Percentiles rank a stretch among this genome's conserved stretches.
Evolutionary conservation across 768 basidiomycete genomes (phyloP).

Genomic region (Pleurotus platypus): DNA sequence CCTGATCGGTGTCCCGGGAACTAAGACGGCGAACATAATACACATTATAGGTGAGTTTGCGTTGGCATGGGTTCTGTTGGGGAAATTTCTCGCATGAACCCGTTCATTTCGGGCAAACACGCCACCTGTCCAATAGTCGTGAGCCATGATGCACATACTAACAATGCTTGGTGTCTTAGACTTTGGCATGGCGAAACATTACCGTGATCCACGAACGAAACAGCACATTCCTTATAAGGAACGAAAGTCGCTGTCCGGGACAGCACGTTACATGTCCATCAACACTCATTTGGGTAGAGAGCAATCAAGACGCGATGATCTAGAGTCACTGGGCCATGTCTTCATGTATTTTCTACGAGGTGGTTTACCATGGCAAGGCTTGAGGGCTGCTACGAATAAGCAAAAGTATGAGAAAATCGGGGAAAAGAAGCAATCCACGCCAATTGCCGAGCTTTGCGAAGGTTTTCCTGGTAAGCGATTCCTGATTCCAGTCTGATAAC

Average conservation of each 20-base stretch:
- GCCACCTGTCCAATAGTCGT: neutral
- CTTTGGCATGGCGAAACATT: constrained; percentile 99
- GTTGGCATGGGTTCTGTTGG: too few species aligned
- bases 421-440: constrained; percentile 95
- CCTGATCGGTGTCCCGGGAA: constrained; percentile 89
- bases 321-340: constrained; percentile 96
- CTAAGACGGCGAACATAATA: constrained; percentile 84
- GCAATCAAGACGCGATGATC: constrained; percentile 90
- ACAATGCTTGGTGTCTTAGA: constrained; percentile 41
- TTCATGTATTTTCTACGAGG: constrained; percentile 99
- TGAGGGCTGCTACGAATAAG: constrained; percentile 98
- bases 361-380: constrained; percentile 96
- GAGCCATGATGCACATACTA: constrained; percentile 9
- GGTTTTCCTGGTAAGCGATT: constrained; percentile 82
- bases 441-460: constrained; percentile 90
- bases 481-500: constrained; percentile 3
- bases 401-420: constrained; percentile 99
- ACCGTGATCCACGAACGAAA: constrained; percentile 96
- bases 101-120: too few species aligned
- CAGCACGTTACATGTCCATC: constrained; percentile 99
- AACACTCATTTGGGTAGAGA: constrained; percentile 98
- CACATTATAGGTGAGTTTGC: constrained; percentile 75
- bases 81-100: too few species aligned
- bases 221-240: constrained; percentile 99
- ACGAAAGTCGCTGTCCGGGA: constrained; percentile 93